These are phyloP conservation scores for Wolfiporia cocos DNA, from an alignment of 1,284 basidiomycete species.

Conservation along the genomic window DNA sequence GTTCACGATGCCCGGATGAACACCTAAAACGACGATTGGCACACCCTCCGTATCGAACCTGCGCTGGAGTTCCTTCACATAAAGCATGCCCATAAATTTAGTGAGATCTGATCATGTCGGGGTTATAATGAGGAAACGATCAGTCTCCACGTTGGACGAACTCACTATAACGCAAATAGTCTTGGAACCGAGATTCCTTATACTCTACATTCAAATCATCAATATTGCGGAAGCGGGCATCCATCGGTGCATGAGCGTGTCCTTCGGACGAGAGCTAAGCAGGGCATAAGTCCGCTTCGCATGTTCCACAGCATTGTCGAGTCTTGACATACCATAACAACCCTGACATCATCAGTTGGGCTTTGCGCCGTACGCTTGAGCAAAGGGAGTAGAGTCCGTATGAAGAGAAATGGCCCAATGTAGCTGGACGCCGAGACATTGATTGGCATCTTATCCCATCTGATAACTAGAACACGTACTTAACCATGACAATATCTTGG, in stretches of 20 bases:
- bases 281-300: conserved; percentile 7
- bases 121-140: too few relatives aligned
- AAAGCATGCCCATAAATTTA: conserved; percentile 27
- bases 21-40: conserved; percentile 23
- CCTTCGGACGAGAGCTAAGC: conserved; percentile 15
- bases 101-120: conserved; percentile 25
- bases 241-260: conserved; percentile 15
- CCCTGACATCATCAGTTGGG: conserved; percentile 41
- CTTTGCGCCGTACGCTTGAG: conserved; percentile 38
- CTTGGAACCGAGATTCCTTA: conserved; percentile 17
- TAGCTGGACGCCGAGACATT: conserved; percentile 28
- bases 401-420: conserved; percentile 41
- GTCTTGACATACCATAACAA: conserved; percentile 39
- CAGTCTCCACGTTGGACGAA: not conserved
- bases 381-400: conserved; percentile 41
- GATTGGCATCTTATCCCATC: not conserved
- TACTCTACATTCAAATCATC: conserved; percentile 36
- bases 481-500: conserved; percentile 34
- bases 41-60: conserved; percentile 20
- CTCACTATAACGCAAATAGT: conserved; percentile 33
- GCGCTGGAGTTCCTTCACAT: conserved; percentile 23
- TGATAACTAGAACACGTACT: conserved; percentile 26
- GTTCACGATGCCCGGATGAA: conserved; percentile 34
- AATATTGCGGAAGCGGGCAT: conserved; percentile 28
- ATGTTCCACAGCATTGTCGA: not conserved